Conservation (phyloP, 2,329 filamentous ascomycete genomes). For the Pestalotiopsis sp. region DNA sequence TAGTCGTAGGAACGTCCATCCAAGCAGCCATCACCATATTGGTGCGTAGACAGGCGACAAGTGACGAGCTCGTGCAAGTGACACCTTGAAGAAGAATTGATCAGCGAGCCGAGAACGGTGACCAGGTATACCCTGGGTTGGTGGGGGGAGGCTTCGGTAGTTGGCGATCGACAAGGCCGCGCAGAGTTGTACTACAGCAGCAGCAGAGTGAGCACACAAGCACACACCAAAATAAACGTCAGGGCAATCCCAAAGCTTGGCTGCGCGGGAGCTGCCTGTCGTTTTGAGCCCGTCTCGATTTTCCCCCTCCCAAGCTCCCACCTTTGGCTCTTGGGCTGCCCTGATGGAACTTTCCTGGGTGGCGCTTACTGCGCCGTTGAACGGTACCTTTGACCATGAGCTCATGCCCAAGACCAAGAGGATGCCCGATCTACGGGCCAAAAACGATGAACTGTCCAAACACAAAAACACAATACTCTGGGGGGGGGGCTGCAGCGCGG, state of each 20-base stretch:
- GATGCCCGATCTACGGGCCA: neutral
- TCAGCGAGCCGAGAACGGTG: constrained; percentile 8
- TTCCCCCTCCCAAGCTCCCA: neutral
- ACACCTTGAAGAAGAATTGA: neutral
- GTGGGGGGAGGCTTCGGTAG: constrained; percentile 7
- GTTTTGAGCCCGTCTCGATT: neutral
- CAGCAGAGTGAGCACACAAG: too few species aligned
- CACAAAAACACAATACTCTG: neutral
- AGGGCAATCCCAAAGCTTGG: constrained; percentile 4
- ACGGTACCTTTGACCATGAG: constrained; percentile 5
- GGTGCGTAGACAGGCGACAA: neutral
- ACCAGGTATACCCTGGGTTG: neutral
- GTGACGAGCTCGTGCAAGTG: constrained; percentile 7
- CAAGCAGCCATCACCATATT: neutral
- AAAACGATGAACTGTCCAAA: neutral
- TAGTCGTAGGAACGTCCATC: too few species aligned
- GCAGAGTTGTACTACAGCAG: neutral
- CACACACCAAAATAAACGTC: constrained; percentile 1
- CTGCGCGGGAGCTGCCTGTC: constrained; percentile 1
- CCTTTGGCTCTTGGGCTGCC: neutral
- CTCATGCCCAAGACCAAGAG: neutral
- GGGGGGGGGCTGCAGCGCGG: neutral
- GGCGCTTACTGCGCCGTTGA: neutral
- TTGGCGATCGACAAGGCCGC: constrained; percentile 7
- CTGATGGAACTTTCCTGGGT: neutral